Base-by-base conservation (phyloP, 192 early-diverging fungal genomes). In the Coemansia sp. region DNA sequence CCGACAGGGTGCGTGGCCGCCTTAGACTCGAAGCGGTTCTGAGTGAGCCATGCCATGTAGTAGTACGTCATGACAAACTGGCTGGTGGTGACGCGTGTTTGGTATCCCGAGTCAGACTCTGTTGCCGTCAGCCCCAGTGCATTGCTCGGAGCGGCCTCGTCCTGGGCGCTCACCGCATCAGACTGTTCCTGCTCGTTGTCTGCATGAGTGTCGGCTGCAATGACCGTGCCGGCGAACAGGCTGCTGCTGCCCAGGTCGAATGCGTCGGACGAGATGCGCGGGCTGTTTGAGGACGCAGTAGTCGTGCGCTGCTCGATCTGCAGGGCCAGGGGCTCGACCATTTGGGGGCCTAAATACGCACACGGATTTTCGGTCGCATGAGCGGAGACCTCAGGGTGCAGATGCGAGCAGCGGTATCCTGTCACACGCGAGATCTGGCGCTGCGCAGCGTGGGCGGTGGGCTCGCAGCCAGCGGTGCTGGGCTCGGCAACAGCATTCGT, bases 261-360 rank as follows among this genome's bases (percentile, higher is more conserved):
- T 2, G 59, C n/a, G 9, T 25, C 24, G 1, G 52, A 38, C 17
- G 24, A 51, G 6, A 47, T 35, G 35, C 50, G 57, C 23, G 57
- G 51, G 27, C 53, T 41, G 71, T 41, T 22, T 43, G 14, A 15
- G 45, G 10, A 27, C 3, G 71, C 45, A 8, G 52, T n/a, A 1
- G 49, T 60, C 12, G 56, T 49, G 32, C 79, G 70, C 23, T 70
- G 69, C 64, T 82, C 69, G 25, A 82, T 70, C 27, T 73, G 74
- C 60, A 73, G 57, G 0, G 79, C 69, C 49, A 77, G 70, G 8
- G 74, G 79, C 57, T 79, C 76, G 1, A 79, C 76, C 76, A 79
- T 79, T 8, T 70, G 76, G 37, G 71, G 70, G 0, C 76, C 76
- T 14, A 70, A 57, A 17, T 79, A 79, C 0, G 71, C 71, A n/a